Base-by-base conservation (phyloP, 164 flowering plant species). In the Liriodendron chinense region DNA sequence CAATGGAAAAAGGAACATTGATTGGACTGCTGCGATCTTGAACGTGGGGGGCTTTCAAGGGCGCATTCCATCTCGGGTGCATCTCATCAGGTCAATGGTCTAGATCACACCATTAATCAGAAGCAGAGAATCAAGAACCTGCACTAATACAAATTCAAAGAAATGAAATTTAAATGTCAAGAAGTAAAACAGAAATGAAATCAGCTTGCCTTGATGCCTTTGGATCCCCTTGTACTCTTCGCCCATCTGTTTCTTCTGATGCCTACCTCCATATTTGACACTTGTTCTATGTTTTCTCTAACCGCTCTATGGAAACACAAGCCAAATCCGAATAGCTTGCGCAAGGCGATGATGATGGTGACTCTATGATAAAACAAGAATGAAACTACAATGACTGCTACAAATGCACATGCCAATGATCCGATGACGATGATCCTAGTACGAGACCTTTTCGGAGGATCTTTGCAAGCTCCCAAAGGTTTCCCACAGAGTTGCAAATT, bases 191-290 rank as follows among this genome's bases (percentile, higher is more conserved):
- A 61, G 72, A 68, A 28, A 43, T 28, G 50, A 8, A 34, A 57
- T 9, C n/a, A 68, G 20, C 77, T 69, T 22, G 71, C 97, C 97
- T 94, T 87, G 65, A 89, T 83, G 76, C 76, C 86, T 77, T 90
- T 89, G 22, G 82, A 69, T 76, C 90, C 93, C 80, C 86, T 86
- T 6, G 90, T 78, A 74, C 78, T 83, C 84, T 78, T 89, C 8
- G 96, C 90, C 98, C 98, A 94, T 79, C 83, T 88, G 72, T 95
- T 92, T 65, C 88, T 94, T 72, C 89, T 87, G 43, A 87, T 90
- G 70, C 91, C 97, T 56, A 84, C 94, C 20, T 67, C 26, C 20
- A 67, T 43, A 13, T 9, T 53, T 3, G 59, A 9, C 59, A 5
- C 20, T 14, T 24, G 34, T 28, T 84, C 88, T 84, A 82, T 88